phyloP scores from a whole-genome alignment of 371 early-diverging fungal species.

The Mucor lusitanicus region DNA sequence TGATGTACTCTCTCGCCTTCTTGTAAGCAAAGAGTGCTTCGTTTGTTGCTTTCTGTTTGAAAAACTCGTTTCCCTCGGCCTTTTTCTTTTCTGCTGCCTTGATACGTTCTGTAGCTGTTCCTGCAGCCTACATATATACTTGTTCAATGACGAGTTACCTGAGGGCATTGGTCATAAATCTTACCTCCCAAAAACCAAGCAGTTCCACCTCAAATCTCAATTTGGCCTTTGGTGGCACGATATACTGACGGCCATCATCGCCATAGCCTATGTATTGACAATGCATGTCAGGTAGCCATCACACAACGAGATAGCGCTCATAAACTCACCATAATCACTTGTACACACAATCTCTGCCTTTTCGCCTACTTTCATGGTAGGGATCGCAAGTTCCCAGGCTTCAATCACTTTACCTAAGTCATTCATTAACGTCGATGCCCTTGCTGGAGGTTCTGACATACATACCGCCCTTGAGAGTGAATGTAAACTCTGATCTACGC shows the following conservation, averaged over 20 bases:
- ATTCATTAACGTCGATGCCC: background rate
- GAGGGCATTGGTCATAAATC: background rate
- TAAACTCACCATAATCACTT: conserved; percentile 55
- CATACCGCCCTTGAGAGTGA: conserved; percentile 13
- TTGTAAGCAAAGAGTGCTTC: conserved; percentile 40
- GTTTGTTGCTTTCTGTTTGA: conserved; percentile 35
- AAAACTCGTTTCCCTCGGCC: conserved; percentile 54
- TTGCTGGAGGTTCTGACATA: background rate
- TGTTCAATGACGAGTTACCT: background rate
- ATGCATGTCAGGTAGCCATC: background rate
- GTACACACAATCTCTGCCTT: conserved; percentile 52
- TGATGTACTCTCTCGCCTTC: conserved; percentile 36
- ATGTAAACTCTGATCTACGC: conserved; percentile 18
- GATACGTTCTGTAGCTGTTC: conserved; percentile 27
- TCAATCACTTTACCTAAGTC: conserved; percentile 52
- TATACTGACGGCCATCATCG: conserved; percentile 48
- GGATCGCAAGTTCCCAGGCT: conserved; percentile 63
- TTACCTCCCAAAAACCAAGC: conserved; percentile 55
- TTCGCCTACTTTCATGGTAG: conserved; percentile 65
- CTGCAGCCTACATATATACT: conserved; percentile 20
- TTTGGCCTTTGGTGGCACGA: conserved; percentile 56
- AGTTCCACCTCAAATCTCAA: conserved; percentile 59
- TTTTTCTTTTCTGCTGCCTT: conserved; percentile 52
- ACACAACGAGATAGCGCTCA: background rate
- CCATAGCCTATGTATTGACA: conserved; percentile 50